A percentile compares a stretch with the other conserved stretches of the same genome.
These are phyloP conservation scores for Mesotaenium endlicherianum DNA, from an alignment of 139 green algal genomes.

Conservation along the genomic window DNA sequence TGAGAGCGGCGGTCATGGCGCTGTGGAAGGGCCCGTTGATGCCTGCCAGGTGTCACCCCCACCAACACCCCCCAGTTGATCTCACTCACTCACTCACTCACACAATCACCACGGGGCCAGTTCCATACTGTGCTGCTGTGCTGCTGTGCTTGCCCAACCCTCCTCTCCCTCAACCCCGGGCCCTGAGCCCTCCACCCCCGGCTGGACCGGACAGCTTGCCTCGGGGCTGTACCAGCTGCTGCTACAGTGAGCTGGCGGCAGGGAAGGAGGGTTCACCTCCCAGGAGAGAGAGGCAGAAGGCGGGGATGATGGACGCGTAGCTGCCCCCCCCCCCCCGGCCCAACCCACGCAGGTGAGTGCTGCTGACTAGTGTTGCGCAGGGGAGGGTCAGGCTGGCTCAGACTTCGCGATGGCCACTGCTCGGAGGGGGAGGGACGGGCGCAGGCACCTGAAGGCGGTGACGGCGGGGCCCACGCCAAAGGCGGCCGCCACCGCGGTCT, in stretches of 20 bases:
- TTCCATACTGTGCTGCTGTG: no score
- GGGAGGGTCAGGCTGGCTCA: not conserved
- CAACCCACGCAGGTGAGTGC: not conserved
- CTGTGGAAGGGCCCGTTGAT: constrained; percentile 57
- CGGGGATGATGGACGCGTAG: constrained; percentile 48
- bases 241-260: not conserved
- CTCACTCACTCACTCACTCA: no score
- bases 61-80: no score
- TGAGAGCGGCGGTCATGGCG: constrained; percentile 41
- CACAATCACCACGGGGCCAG: no score
- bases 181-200: no score
- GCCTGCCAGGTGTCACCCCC: constrained; percentile 26
- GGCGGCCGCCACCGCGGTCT: constrained; percentile 39
- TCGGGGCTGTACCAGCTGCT: no score
- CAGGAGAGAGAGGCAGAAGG: constrained; percentile 52
- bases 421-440: not conserved
- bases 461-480: constrained; percentile 55
- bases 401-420: not conserved
- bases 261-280: constrained; percentile 30
- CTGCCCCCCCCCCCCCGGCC: not conserved
- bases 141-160: no score
- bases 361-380: not conserved
- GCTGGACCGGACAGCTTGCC: no score
- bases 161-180: no score
- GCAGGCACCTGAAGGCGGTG: constrained; percentile 47